Conservation (phyloP, 495 filamentous ascomycete genomes). For the Delitschia confertaspora region DNA sequence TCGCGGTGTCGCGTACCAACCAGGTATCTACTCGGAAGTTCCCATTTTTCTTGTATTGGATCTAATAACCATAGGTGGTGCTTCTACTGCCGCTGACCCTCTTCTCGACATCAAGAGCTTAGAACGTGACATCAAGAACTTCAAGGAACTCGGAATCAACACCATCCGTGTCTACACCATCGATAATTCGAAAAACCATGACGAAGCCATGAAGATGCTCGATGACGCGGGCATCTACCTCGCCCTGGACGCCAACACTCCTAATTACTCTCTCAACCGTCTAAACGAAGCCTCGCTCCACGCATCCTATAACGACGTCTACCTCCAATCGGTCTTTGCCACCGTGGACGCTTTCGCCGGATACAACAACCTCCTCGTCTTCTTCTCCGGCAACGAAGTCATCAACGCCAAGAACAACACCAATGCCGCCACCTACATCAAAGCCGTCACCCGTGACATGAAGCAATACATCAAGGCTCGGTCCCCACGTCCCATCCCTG, state of each 20-base stretch:
- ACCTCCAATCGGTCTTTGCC: conserved; percentile 86
- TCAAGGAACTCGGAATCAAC: conserved; percentile 84
- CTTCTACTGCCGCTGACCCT: conserved; percentile 66
- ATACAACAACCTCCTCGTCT: conserved; percentile 81
- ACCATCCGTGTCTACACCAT: conserved; percentile 87
- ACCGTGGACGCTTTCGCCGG: conserved; percentile 80
- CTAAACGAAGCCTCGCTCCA: conserved; percentile 41
- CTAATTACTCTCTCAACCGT: conserved; percentile 75
- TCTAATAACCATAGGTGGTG: conserved; percentile 55
- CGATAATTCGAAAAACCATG: conserved; percentile 76
- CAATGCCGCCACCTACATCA: conserved; percentile 71
- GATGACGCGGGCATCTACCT: conserved; percentile 63
- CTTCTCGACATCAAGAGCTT: conserved; percentile 62
- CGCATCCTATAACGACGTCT: conserved; percentile 79
- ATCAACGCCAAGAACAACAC: conserved; percentile 78
- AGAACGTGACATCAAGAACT: conserved; percentile 72
- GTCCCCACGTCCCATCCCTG: conserved; percentile 67
- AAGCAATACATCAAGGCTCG: conserved; percentile 68
- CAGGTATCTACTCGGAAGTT: conserved; percentile 45
- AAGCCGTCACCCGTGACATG: conserved; percentile 88
- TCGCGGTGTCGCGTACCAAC: conserved; percentile 90
- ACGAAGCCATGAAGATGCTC: conserved; percentile 39
- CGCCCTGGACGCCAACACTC: conserved; percentile 73
- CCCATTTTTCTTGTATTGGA: no score
- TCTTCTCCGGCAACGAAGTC: conserved; percentile 96